phyloP scores from a whole-genome alignment of 2,329 filamentous ascomycete genomes.

The Cladosporium phlei region DNA sequence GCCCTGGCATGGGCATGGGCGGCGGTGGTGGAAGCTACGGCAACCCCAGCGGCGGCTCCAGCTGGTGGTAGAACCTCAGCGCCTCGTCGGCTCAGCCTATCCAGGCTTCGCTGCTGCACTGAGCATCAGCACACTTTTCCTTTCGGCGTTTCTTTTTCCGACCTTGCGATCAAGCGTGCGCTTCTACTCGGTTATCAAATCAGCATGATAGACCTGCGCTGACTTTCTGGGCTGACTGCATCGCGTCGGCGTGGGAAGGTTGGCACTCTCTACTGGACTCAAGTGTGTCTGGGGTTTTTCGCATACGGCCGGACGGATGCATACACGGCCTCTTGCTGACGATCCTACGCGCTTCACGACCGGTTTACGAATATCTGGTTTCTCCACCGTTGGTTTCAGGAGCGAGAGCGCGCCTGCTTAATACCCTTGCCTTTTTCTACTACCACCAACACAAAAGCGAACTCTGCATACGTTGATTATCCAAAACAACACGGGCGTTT shows the following conservation, averaged over 20 bases:
- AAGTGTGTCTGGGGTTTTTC: slow-evolving; percentile 12
- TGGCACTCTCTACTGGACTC: slow-evolving; percentile 14
- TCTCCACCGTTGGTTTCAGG: slow-evolving; percentile 12
- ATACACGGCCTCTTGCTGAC: slow-evolving; percentile 5
- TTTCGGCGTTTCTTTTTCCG: slow-evolving; percentile 6
- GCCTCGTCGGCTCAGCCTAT: slow-evolving; percentile 8
- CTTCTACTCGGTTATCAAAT: slow-evolving; percentile 35
- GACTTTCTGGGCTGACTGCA: slow-evolving; percentile 33
- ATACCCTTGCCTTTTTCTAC: slow-evolving; percentile 16
- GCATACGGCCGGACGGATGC: slow-evolving; percentile 8
- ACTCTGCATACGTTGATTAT: slow-evolving; percentile 14
- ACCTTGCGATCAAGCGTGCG: slow-evolving; percentile 13
- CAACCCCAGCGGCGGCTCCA: slow-evolving; percentile 61
- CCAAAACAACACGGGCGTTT: slow-evolving; percentile 13
- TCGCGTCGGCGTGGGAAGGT: slow-evolving; percentile 15
- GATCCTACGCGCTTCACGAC: slow-evolving; percentile 12
- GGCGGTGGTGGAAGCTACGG: slow-evolving; percentile 57
- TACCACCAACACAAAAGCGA: slow-evolving; percentile 10
- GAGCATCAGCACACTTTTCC: not conserved
- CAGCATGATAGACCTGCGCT: slow-evolving; percentile 49
- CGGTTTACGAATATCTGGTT: slow-evolving; percentile 13
- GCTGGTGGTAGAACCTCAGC: slow-evolving; percentile 56
- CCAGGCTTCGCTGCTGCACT: slow-evolving; percentile 5
- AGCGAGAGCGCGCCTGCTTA: slow-evolving; percentile 14
- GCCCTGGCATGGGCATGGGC: slow-evolving; percentile 38